A percentile compares a stretch with the other conserved stretches of the same genome.
These are phyloP conservation scores for Chaetothyriales sp. DNA, from an alignment of 2,329 filamentous ascomycete genomes.

Conservation along the genomic window DNA sequence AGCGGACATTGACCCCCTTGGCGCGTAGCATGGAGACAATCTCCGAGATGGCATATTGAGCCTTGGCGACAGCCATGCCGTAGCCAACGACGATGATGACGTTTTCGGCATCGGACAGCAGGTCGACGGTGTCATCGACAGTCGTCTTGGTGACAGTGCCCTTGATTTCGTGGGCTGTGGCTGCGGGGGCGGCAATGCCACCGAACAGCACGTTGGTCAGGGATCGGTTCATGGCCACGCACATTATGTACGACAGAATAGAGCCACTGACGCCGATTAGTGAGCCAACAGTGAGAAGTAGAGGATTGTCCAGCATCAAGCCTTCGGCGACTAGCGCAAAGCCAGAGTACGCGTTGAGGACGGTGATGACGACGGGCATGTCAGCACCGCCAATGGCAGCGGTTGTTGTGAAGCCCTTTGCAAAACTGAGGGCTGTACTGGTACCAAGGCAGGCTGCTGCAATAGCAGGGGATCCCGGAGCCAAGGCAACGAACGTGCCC, in stretches of 20 bases:
- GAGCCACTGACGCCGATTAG: slow-evolving; percentile 80
- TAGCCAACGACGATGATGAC: slow-evolving; percentile 84
- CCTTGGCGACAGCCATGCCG: slow-evolving; percentile 87
- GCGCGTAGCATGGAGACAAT: slow-evolving; percentile 60
- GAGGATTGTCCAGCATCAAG: slow-evolving; percentile 76
- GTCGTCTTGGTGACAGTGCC: slow-evolving; percentile 64
- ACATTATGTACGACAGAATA: slow-evolving; percentile 76
- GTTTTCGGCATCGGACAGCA: slow-evolving; percentile 58
- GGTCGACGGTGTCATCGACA: slow-evolving; percentile 66
- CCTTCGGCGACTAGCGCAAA: slow-evolving; percentile 83
- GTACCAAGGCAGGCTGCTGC: slow-evolving; percentile 64
- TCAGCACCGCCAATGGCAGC: slow-evolving; percentile 83
- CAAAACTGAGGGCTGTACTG: slow-evolving; percentile 63
- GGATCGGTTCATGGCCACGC: slow-evolving; percentile 80
- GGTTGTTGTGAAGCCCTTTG: slow-evolving; percentile 77
- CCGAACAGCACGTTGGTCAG: slow-evolving; percentile 83
- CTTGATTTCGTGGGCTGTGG: slow-evolving; percentile 56
- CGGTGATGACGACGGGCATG: slow-evolving; percentile 84
- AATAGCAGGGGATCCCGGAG: slow-evolving; percentile 61
- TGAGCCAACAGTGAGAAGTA: slow-evolving; percentile 71
- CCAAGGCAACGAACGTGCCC: slow-evolving; percentile 69
- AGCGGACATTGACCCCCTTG: slow-evolving; percentile 66
- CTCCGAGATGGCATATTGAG: slow-evolving; percentile 77
- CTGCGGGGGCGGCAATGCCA: slow-evolving; percentile 52
- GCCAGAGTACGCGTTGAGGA: slow-evolving; percentile 78